These are phyloP conservation scores for Zostera marina DNA, from an alignment of 116 monocot species.

Conservation along the genomic window DNA sequence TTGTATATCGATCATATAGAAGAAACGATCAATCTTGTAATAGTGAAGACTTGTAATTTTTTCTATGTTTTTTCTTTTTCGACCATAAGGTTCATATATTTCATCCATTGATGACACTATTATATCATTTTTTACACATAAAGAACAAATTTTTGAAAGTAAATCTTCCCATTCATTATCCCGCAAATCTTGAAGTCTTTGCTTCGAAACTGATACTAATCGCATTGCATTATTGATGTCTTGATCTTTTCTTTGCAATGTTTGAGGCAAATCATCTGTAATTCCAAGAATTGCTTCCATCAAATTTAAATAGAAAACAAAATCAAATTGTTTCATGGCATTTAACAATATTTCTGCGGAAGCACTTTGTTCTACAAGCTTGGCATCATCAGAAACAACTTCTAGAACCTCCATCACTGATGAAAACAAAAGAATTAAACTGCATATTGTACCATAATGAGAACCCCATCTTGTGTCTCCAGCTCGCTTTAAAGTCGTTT, in stretches of 20 bases:
- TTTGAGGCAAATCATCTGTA: not conserved
- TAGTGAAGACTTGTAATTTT: not conserved
- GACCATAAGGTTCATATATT: not conserved
- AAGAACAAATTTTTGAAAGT: not conserved
- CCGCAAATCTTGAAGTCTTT: not conserved
- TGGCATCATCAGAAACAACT: conserved; percentile 1
- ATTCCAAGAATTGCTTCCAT: conserved; percentile 1
- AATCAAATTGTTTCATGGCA: not conserved
- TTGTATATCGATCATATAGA: not conserved
- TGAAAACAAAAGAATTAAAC: too few species aligned
- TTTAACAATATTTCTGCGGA: not conserved
- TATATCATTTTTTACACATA: conserved; percentile 1
- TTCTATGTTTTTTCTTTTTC: not conserved
- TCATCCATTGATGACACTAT: not conserved
- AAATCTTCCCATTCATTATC: not conserved
- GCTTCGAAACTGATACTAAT: not conserved
- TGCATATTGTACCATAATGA: too few species aligned
- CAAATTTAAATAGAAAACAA: not conserved
- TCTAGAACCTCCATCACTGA: not conserved
- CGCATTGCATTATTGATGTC: not conserved
- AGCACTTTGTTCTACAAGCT: not conserved
- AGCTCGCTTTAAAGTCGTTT: too few species aligned
- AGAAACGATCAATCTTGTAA: not conserved
- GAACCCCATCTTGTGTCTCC: too few species aligned
- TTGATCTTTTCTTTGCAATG: not conserved